A percentile compares a stretch with the other conserved stretches of the same genome.
Evolutionary conservation across 345 rosid species (phyloP).

Genomic region (Boechera divaricarpa): DNA sequence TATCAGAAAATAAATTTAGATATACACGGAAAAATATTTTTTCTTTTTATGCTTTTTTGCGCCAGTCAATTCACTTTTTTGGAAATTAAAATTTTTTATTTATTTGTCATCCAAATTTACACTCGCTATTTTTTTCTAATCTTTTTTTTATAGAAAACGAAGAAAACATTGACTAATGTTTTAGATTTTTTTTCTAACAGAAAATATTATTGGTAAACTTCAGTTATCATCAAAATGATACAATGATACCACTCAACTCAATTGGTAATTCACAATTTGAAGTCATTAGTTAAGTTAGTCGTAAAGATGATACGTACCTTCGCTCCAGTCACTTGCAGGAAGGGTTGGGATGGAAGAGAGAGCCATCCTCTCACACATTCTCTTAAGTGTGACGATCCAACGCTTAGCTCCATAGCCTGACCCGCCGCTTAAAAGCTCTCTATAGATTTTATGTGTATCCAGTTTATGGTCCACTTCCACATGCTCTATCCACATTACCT

Average conservation of each 20-base stretch:
- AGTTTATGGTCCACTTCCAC: slow-evolving; percentile 67
- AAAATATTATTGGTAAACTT: not conserved
- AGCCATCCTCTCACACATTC: slow-evolving; percentile 67
- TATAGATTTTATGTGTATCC: slow-evolving; percentile 58
- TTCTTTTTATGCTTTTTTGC: not conserved
- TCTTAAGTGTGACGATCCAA: slow-evolving; percentile 61
- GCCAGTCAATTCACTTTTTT: not conserved
- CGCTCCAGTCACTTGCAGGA: slow-evolving; percentile 41
- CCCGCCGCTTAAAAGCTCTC: slow-evolving; percentile 50
- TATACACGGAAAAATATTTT: not conserved
- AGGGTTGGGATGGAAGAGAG: slow-evolving; percentile 28
- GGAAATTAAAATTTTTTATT: not conserved
- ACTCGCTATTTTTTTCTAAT: not conserved
- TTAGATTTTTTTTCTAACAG: not conserved
- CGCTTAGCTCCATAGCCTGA: slow-evolving; percentile 69
- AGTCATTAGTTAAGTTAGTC: not conserved
- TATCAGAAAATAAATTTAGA: not conserved
- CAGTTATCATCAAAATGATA: not conserved
- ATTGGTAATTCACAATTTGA: not conserved
- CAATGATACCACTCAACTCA: not conserved
- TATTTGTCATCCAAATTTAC: not conserved
- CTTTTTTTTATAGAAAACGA: not conserved
- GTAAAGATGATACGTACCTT: slow-evolving; percentile 43
- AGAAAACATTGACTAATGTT: not conserved
- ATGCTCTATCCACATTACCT: slow-evolving; percentile 90